Evolutionary conservation across 2,329 filamentous ascomycete genomes (phyloP), one percentile per base, ranked within the genome.

Genomic region (Phaeosphaeria sp.): DNA sequence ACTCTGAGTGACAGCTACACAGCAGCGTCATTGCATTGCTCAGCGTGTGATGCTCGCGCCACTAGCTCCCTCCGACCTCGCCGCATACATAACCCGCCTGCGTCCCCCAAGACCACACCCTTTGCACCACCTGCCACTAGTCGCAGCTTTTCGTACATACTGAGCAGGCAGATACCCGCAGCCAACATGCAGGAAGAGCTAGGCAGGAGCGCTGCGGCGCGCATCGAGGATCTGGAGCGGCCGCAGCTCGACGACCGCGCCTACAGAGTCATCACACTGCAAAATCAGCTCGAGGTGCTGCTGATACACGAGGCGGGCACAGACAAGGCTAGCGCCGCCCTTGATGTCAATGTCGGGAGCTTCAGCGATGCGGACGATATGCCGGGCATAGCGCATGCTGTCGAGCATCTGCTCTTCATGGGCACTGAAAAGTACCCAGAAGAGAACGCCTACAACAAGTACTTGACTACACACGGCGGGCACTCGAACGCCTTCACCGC

Each of bases 381-480:
- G 87, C 93, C 92, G 15, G 93, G 95, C 58, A 93, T 96, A 87
- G 94, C 94, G 51, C 95, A 98, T 81, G 93, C 93, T 6, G 92
- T 98, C 53, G 94, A 98, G 82, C 94, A 97, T 84, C 81, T 97
- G 64, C 82, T 99, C 22, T 99, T 99, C 81, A 98, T 99, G 95
- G 95, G 95, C 49, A 99, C 95, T 7, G 90, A 97, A 78, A 99
- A 98, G 83, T 99, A 95, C 73, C 95, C 95, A 0, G 64, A 69
- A 43, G 67, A 70, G 56, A 87, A 99, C 77, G 94, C 91, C 64
- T 99, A 99, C 82, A 92, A 92, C 72, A 90, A 94, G 74, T 99
- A 96, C 76, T 86, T 99, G 53, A 91, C 93, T 51, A 86, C 91
- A 58, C 90, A 97, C 76, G 96, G 93, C 9, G 95, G 95, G 54